Conservation (phyloP, 306 rosid species). For the Malus asiatica region DNA sequence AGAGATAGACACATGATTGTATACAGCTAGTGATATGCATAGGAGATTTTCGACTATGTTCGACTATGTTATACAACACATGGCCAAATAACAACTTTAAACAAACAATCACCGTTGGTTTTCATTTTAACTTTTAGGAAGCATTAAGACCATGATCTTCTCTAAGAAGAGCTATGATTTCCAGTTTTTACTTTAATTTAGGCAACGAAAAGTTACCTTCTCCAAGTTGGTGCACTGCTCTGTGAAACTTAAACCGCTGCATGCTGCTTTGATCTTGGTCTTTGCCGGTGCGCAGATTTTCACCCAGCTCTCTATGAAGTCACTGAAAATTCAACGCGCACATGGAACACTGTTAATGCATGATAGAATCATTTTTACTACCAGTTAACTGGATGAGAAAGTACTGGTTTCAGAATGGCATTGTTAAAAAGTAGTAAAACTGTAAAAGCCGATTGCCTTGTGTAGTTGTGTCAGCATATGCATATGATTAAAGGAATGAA, state of each 20-base stretch:
- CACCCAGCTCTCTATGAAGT: conserved; percentile 91
- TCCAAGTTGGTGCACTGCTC: conserved; percentile 79
- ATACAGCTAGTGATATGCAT: neutral
- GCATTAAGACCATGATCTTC: too few relatives aligned
- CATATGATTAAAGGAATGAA: neutral
- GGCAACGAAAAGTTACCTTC: conserved; percentile 38
- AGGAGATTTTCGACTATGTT: too few relatives aligned
- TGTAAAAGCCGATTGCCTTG: neutral
- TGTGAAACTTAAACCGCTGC: conserved; percentile 31
- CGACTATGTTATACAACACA: too few relatives aligned
- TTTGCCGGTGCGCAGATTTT: conserved; percentile 68
- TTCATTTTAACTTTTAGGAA: too few relatives aligned
- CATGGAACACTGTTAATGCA: neutral
- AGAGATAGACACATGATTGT: neutral
- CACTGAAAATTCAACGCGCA: conserved; percentile 36
- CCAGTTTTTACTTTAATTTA: neutral
- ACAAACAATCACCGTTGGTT: too few relatives aligned
- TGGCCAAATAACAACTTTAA: too few relatives aligned
- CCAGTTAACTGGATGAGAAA: neutral
- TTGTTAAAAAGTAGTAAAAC: neutral
- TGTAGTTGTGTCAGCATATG: neutral
- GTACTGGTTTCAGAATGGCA: neutral
- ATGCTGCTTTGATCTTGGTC: conserved; percentile 41
- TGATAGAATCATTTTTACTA: too few relatives aligned
- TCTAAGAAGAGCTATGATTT: neutral